Conservation (phyloP, 1,284 basidiomycete species). For the Blastosporella zonata region DNA sequence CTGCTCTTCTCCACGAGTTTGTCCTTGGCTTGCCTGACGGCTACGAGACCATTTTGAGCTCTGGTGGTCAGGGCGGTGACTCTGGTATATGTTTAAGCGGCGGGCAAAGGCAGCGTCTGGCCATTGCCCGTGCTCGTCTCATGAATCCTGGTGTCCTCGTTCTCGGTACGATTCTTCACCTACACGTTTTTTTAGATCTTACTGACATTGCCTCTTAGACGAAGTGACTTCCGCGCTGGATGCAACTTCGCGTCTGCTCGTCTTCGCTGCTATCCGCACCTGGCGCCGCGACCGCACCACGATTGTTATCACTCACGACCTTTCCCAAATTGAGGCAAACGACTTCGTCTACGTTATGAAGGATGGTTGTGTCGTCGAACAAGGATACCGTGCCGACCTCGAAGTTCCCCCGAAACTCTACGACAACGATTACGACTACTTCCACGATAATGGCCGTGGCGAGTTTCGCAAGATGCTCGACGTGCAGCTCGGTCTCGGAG, state of each 20-base stretch:
- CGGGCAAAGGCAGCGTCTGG: constrained; percentile 91
- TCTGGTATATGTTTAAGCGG: constrained; percentile 82
- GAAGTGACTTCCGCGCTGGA: constrained; percentile 97
- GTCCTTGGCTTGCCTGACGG: constrained; percentile 79
- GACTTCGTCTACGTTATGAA: constrained; percentile 96
- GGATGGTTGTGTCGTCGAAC: constrained; percentile 79
- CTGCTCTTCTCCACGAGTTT: constrained; percentile 88
- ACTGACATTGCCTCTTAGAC: constrained; percentile 49
- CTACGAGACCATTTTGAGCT: constrained; percentile 75
- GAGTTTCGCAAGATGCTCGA: constrained; percentile 59
- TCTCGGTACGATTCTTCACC: constrained; percentile 61
- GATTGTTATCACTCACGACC: constrained; percentile 95
- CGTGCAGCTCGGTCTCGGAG: constrained; percentile 47
- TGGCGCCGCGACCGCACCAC: constrained; percentile 88
- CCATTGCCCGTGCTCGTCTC: constrained; percentile 86
- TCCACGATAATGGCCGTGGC: constrained; percentile 35
- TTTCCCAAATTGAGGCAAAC: constrained; percentile 71
- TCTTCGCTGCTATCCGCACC: constrained; percentile 83
- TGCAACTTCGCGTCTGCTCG: constrained; percentile 81
- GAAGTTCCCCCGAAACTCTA: constrained; percentile 16
- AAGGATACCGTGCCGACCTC: constrained; percentile 70
- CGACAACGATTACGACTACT: neutral
- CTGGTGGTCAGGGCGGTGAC: constrained; percentile 62
- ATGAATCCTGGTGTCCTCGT: constrained; percentile 89
- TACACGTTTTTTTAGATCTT: constrained; percentile 6